Evolutionary conservation across 1,139 yeast species (phyloP), one percentile per base, ranked within the genome.

Genomic region (Yamadazyma epiphylla): DNA sequence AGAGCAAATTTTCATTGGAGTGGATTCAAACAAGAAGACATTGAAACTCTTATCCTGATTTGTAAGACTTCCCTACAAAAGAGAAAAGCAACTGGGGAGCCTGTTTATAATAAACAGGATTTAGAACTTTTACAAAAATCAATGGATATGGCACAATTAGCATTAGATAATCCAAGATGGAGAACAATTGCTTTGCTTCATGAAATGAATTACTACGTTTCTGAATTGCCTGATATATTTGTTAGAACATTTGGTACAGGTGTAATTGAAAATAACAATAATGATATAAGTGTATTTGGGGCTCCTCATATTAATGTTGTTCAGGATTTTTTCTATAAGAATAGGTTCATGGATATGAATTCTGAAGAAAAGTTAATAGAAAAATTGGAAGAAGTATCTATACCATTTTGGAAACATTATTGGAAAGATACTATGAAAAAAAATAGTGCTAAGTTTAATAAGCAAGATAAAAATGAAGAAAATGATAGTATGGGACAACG

Each of bases 1-100:
- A 61, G 80, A 35, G 78, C 84, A 1, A 77, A 88, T 0, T 80
- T 80, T 46, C 78, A 77, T 44, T 81, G 88, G 88, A 77, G 86
- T 2, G 87, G 87, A 0, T 80, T 80, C 44, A 65, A 78, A 17
- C 67, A 66, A 25, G 64, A 61, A 24, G 84, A 78, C 49, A 60
- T 77, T 10, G 73, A 73, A 27, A 64, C 71, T 14, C 57, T 80
- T 45, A 49, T 73, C 3, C 55, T 60, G 24, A 69, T 80, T 20
- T 70, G 80, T 33, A 55, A 62, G 22, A 53, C 56, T n/a, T 65
- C 77, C 2, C 43, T 77, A 51, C 63, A 27, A 61, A 70, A 36
- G 53, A 58, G 25, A 27, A 41, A 22, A 36, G 43, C 5, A 41
- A 28, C 46, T 24, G 61, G 60, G 0, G 31, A 41, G 2, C 36